Percentiles rank a stretch among this genome's conserved stretches.
These are phyloP conservation scores for Picochlorum sp. DNA, from an alignment of 139 green algal species.

Conservation along the genomic window DNA sequence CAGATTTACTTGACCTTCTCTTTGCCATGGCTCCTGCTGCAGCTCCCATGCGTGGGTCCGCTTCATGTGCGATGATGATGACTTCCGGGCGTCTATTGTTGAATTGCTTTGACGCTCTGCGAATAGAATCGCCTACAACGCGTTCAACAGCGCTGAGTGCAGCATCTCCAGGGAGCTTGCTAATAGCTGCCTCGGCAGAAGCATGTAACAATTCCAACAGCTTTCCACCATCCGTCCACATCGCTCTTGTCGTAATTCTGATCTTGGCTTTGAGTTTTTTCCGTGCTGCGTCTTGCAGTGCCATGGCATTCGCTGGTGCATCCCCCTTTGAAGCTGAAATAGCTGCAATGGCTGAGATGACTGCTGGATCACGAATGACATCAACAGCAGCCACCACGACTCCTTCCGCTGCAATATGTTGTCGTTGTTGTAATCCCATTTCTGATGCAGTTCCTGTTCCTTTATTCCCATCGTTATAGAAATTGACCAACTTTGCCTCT, in stretches of 20 bases:
- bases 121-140: constrained; percentile 47
- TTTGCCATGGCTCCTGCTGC: constrained; percentile 11
- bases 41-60: constrained; percentile 19
- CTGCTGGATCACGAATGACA: constrained; percentile 38
- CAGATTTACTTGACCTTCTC: not conserved
- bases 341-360: constrained; percentile 2
- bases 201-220: constrained; percentile 63
- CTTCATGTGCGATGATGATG: constrained; percentile 64
- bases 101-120: constrained; percentile 52
- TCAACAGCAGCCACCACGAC: constrained; percentile 82
- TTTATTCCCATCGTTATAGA: constrained; percentile 92
- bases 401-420: constrained; percentile 75
- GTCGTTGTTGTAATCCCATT: constrained; percentile 80
- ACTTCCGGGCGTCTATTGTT: constrained; percentile 82
- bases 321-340: constrained; percentile 1
- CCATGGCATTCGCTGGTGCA: not conserved
- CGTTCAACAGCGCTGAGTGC: constrained; percentile 67
- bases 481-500: constrained; percentile 54
- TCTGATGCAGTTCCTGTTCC: constrained; percentile 72
- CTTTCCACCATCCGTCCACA: constrained; percentile 79
- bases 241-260: constrained; percentile 76
- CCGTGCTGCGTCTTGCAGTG: constrained; percentile 1
- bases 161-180: constrained; percentile 37
- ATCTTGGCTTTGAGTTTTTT: constrained; percentile 33
- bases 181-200: constrained; percentile 25